phyloP scores from a whole-genome alignment of 306 rosid species.

The Prunus mume region DNA sequence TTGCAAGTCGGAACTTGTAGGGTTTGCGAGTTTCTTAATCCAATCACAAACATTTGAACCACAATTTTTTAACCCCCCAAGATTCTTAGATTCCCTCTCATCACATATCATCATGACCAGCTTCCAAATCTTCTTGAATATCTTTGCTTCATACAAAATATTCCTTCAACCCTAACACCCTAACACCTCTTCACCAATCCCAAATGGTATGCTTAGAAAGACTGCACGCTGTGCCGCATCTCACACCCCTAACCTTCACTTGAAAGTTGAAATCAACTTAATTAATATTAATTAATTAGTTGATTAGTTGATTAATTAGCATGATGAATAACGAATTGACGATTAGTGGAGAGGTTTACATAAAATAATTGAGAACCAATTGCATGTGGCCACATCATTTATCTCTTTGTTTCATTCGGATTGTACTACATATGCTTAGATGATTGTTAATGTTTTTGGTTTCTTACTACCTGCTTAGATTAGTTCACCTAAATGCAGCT shows the following conservation, averaged over 20 bases:
- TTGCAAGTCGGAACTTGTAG: not conserved
- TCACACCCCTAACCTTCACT: not conserved
- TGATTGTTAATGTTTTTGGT: no score
- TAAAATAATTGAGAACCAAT: not conserved
- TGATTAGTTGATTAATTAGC: not conserved
- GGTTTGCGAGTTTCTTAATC: not conserved
- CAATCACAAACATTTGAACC: not conserved
- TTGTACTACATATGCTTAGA: not conserved
- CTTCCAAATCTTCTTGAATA: not conserved
- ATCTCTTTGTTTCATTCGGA: not conserved
- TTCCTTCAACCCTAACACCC: not conserved
- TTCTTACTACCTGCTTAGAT: no score
- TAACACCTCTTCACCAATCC: not conserved
- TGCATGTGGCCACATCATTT: not conserved
- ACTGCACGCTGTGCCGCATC: conserved; percentile 10
- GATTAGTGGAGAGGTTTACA: not conserved
- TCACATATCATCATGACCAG: no score
- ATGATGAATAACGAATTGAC: not conserved
- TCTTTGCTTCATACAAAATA: not conserved
- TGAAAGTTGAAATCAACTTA: not conserved
- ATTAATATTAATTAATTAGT: no score
- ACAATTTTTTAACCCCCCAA: not conserved
- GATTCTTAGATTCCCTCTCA: not conserved
- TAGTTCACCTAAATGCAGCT: no score
- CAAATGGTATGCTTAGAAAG: not conserved